Evolutionary conservation across 2,329 filamentous ascomycete species (phyloP).

Genomic region (Drechslerella stenobrocha): DNA sequence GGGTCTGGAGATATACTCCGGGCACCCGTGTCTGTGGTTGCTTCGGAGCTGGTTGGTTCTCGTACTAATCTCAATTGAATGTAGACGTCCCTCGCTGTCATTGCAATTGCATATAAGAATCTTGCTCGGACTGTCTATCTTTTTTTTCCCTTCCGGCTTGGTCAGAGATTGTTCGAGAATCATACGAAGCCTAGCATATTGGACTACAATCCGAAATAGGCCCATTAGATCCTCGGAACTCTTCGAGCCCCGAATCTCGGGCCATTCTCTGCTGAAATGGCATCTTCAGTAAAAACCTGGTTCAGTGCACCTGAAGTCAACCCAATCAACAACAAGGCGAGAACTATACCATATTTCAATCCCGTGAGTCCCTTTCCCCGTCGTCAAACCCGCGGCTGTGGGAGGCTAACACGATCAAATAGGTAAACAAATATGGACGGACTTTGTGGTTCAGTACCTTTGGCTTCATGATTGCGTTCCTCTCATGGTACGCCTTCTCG

Average conservation of each 20-base stretch:
- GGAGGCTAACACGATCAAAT: conserved; percentile 7
- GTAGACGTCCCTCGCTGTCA: conserved; percentile 25
- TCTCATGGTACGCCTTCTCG: conserved; percentile 91
- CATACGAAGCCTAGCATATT: no score
- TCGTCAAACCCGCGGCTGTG: background rate
- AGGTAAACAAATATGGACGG: conserved; percentile 71
- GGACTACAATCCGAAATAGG: no score
- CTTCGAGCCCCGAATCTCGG: background rate
- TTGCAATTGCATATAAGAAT: conserved; percentile 33
- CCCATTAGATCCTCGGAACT: background rate
- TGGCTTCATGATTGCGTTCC: conserved; percentile 83
- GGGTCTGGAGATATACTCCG: conserved; percentile 47
- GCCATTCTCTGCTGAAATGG: conserved; percentile 15
- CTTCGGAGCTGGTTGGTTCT: no score
- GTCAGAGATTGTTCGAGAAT: background rate
- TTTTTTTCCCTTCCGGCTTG: background rate
- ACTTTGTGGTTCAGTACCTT: conserved; percentile 91
- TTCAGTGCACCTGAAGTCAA: conserved; percentile 70
- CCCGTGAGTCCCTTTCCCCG: conserved; percentile 58
- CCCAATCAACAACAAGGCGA: conserved; percentile 80
- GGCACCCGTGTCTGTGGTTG: no score
- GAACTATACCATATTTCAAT: conserved; percentile 77
- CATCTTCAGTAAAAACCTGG: conserved; percentile 22
- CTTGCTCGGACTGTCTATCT: background rate
- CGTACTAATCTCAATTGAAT: conserved; percentile 10